Base-by-base conservation (phyloP, 495 filamentous ascomycete species). In the Thermothielavioides terrestris region DNA sequence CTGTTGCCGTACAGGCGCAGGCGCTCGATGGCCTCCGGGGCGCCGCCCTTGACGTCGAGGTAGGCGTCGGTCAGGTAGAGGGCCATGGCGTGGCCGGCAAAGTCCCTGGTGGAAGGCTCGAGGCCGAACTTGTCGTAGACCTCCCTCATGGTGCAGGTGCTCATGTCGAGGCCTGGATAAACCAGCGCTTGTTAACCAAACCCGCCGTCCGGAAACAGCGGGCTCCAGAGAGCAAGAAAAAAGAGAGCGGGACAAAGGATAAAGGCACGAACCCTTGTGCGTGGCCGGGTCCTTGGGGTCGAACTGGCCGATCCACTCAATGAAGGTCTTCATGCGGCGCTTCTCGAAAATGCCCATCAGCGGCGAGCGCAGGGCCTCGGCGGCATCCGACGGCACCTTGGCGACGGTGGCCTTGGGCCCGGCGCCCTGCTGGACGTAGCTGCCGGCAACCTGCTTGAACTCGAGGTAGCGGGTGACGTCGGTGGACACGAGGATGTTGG, bases 291-390 rank as follows among this genome's bases (percentile, higher is more conserved):
- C 84, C 50, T 88, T 84, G 61, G 78, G 70, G 60, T 94, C 85
- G 68, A 94, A 97, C 34, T 81, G 81, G 42, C 89, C 94, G 60
- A 97, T 86, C 87, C 90, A 99, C 66, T 95, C 88, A 60, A 99
- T 77, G 74, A 99, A 97, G 67, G 80, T 86, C 79, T 94, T 91
- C 65, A 95, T 94, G 55, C 92, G 78, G 53, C 89, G 82, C 79
- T 99, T 99, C 77, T 99, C 94, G 53, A 94, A 97, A 48, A 94
- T 74, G 34, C 92, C 91, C 86, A 99, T 96, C 61, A 99, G 72
- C 48, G 92, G 89, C 40, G 89, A 95, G 60, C 84, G 77, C 51
- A 97, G 76, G 37, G 92, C 94, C 69, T 99, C 94, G 44, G 72
- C 78, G 42, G 92, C 87, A 66, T 95, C 90, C 30, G 89, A 94